Conservation (phyloP, 768 basidiomycete genomes). For the Rhizopogon rudus region DNA sequence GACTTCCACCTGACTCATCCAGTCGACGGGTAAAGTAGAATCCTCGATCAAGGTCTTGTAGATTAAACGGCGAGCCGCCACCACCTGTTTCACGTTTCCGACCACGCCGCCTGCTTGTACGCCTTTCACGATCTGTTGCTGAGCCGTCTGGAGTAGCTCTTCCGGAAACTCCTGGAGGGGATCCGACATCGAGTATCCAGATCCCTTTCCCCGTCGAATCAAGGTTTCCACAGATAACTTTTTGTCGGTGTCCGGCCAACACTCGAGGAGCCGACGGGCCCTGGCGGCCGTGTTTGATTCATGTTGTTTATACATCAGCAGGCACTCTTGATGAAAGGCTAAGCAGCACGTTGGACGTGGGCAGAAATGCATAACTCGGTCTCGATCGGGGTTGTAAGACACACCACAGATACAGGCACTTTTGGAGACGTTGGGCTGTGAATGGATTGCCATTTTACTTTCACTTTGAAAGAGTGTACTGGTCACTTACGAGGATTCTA, state of each 20-base stretch:
- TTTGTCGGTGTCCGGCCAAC: slow-evolving; percentile 31
- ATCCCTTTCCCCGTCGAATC: neutral
- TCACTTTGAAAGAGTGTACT: neutral
- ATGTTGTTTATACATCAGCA: slow-evolving; percentile 26
- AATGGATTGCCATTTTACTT: neutral
- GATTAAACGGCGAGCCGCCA: slow-evolving; percentile 43
- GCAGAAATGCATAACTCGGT: slow-evolving; percentile 49
- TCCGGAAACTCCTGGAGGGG: slow-evolving; percentile 26
- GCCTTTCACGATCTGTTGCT: slow-evolving; percentile 52
- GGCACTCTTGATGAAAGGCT: slow-evolving; percentile 46
- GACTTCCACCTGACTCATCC: slow-evolving; percentile 30
- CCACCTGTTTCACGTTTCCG: slow-evolving; percentile 47
- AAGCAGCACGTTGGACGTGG: slow-evolving; percentile 44
- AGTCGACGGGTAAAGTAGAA: slow-evolving; percentile 31
- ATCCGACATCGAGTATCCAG: neutral
- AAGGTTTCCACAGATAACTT: slow-evolving; percentile 3
- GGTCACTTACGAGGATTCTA: slow-evolving; percentile 30
- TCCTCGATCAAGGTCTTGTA: slow-evolving; percentile 28
- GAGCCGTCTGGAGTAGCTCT: slow-evolving; percentile 37
- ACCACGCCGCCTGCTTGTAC: slow-evolving; percentile 36
- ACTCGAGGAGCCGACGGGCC: slow-evolving; percentile 26
- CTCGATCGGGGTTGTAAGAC: slow-evolving; percentile 42
- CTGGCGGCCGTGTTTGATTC: slow-evolving; percentile 12
- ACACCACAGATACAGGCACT: slow-evolving; percentile 40
- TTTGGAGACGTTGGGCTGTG: slow-evolving; percentile 37